These are phyloP conservation scores for Globisporangium rhizosaccharum DNA, from an alignment of 352 stramenopile species.

Conservation along the genomic window DNA sequence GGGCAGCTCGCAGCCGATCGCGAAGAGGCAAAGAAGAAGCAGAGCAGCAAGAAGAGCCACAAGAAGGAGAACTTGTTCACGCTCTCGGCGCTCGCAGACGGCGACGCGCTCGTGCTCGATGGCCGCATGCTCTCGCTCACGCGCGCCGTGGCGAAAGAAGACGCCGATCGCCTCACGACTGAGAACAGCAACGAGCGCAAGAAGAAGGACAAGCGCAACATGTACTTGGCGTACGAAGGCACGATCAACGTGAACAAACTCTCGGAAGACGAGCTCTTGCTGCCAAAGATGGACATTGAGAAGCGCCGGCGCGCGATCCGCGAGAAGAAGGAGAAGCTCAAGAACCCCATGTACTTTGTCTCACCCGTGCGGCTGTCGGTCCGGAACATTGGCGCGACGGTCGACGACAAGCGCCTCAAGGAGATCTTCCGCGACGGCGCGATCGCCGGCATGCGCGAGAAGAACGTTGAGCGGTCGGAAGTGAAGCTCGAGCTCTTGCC, in stretches of 20 bases:
- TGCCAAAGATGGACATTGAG: slow-evolving; percentile 92
- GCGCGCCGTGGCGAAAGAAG: slow-evolving; percentile 63
- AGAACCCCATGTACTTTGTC: slow-evolving; percentile 97
- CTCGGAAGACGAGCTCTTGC: slow-evolving; percentile 74
- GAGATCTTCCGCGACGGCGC: slow-evolving; percentile 83
- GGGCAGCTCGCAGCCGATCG: slow-evolving; percentile 31
- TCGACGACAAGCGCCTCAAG: slow-evolving; percentile 92
- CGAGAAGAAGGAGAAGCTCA: slow-evolving; percentile 96
- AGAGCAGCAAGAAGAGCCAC: slow-evolving; percentile 55
- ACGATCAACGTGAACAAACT: slow-evolving; percentile 91
- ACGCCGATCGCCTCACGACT: slow-evolving; percentile 51
- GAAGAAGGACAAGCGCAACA: slow-evolving; percentile 92
- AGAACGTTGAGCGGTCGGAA: slow-evolving; percentile 77
- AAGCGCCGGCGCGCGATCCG: slow-evolving; percentile 90
- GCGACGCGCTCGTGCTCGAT: slow-evolving; percentile 68
- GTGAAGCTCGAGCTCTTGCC: slow-evolving; percentile 61
- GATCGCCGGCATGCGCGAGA: slow-evolving; percentile 56
- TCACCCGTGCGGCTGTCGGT: slow-evolving; percentile 93
- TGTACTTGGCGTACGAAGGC: slow-evolving; percentile 95
- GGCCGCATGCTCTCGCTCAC: slow-evolving; percentile 70
- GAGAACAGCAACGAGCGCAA: slow-evolving; percentile 51
- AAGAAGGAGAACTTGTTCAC: slow-evolving; percentile 57
- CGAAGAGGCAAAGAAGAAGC: slow-evolving; percentile 36
- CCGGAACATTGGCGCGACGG: slow-evolving; percentile 83
- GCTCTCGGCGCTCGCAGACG: slow-evolving; percentile 60